These are phyloP conservation scores for Hypoxylon sp. DNA, from an alignment of 2,329 filamentous ascomycete genomes.

Conservation along the genomic window DNA sequence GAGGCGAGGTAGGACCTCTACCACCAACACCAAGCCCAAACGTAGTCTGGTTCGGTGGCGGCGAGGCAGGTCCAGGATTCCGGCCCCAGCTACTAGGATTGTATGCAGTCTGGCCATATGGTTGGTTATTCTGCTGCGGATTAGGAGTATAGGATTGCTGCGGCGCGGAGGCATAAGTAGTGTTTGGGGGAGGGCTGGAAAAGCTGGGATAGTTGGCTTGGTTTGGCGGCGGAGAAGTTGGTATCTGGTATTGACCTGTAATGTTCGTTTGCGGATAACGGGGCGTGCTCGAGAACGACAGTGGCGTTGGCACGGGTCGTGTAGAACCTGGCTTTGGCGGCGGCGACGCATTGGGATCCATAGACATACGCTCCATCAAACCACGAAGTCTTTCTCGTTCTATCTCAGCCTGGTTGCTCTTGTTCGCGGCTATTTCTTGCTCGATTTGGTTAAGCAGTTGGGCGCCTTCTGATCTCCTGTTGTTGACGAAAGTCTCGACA, in stretches of 20 bases:
- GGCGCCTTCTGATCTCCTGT: conserved; percentile 89
- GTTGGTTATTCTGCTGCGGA: conserved; percentile 60
- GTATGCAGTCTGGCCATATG: conserved; percentile 66
- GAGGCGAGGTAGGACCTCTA: conserved; percentile 67
- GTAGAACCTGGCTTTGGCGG: conserved; percentile 58
- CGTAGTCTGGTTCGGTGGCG: conserved; percentile 59
- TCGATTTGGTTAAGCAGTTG: conserved; percentile 92
- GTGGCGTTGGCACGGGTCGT: conserved; percentile 61
- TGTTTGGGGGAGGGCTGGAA: conserved; percentile 59
- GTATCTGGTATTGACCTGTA: conserved; percentile 71
- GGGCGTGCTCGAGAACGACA: conserved; percentile 63
- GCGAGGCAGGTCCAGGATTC: conserved; percentile 67
- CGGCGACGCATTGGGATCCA: conserved; percentile 72
- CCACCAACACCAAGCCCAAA: conserved; percentile 55
- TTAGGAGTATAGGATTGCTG: conserved; percentile 54
- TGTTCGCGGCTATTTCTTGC: conserved; percentile 76
- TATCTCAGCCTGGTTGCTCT: conserved; percentile 77
- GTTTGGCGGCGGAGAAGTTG: conserved; percentile 69
- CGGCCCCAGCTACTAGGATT: conserved; percentile 73
- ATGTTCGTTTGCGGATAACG: conserved; percentile 70
- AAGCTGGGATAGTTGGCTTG: conserved; percentile 64
- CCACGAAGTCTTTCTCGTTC: conserved; percentile 89
- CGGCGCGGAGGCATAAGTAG: conserved; percentile 50
- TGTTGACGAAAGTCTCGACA: conserved; percentile 96
- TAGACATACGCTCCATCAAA: conserved; percentile 95